Base-by-base conservation (phyloP, 768 basidiomycete species). In the Hypsizygus marmoreus region DNA sequence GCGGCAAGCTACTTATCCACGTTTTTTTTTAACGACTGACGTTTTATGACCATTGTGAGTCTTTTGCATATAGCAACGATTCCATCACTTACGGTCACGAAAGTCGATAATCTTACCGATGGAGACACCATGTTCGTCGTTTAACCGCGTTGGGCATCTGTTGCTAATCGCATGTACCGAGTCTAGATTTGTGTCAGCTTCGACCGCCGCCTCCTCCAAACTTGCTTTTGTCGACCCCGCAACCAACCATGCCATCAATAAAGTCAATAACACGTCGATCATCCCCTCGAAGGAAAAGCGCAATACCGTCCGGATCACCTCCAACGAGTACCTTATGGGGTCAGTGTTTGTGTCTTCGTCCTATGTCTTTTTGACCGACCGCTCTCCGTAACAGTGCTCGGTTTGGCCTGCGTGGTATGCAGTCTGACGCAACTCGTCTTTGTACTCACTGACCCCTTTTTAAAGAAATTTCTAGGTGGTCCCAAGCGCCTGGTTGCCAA, bases 221-320 rank as follows among this genome's bases (percentile, higher is more conserved):
- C 78, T 88, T 26, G 77, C 84, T 1, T 87, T 74, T 55, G 75
- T 87, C 32, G 83, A 90, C 52, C 22, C 73, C 7, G 51, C 69
- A 13, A 84, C 86, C 3, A 84, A 82, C 11, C 84, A 85, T 50
- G 88, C 87, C 2, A 80, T 91, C 56, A 84, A 90, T 58, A 79
- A 76, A 56, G 86, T 90, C 10, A 88, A 90, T 66, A 88, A 89
- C 59, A 79, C 75, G 22, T 72, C 82, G 1, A 69, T 58, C 1
- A 75, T 87, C 13, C 61, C 54, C 1, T 73, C 56, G 52, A 75
- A 77, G 50, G 51, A 81, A 30, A 86, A 87, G 58, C 74, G 88
- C 50, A 84, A 86, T 57, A 77, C 80, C 0, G 78, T 89, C 9
- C 75, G 84, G n/a, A 80, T 89, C 37, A 62, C 80, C 4, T 73